A percentile compares a stretch with the other conserved stretches of the same genome.
phyloP scores from a whole-genome alignment of 345 rosid species.

The Schrenkiella parvula region DNA sequence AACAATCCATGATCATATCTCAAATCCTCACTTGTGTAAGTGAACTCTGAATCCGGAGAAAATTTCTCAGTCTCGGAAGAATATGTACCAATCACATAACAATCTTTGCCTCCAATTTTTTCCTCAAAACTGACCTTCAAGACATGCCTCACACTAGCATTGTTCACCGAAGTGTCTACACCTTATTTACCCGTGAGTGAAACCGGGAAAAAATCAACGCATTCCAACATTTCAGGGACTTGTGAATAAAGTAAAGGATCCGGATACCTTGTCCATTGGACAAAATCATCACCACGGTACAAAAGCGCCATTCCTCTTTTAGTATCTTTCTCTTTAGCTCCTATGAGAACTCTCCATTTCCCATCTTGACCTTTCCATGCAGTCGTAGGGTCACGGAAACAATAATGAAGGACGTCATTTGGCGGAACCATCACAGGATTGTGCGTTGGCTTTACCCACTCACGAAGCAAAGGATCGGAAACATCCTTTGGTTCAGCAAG shows the following conservation, averaged over 20 bases:
- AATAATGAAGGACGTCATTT: neutral
- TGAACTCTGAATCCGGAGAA: conserved; percentile 35
- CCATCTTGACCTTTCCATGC: conserved; percentile 66
- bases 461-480: conserved; percentile 56
- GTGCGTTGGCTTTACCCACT: conserved; percentile 50
- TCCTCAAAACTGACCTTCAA: conserved; percentile 45
- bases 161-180: conserved; percentile 42
- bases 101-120: conserved; percentile 33
- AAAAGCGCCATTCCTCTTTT: conserved; percentile 48
- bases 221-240: conserved; percentile 63
- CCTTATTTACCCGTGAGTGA: conserved; percentile 32
- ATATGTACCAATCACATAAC: conserved; percentile 53
- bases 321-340: conserved; percentile 4
- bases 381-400: conserved; percentile 67
- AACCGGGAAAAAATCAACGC: conserved; percentile 64
- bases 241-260: conserved; percentile 38
- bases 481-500: conserved; percentile 47
- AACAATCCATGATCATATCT: conserved; percentile 64
- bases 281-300: conserved; percentile 49
- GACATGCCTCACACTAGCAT: conserved; percentile 44
- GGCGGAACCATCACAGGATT: conserved; percentile 60
- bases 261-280: conserved; percentile 34
- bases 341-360: conserved; percentile 50
- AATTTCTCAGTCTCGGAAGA: conserved; percentile 36
- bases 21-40: conserved; percentile 38